Evolutionary conservation across 495 filamentous ascomycete genomes (phyloP), one percentile per base, ranked within the genome.

Genomic region (Saxophila tyrrhenica): DNA sequence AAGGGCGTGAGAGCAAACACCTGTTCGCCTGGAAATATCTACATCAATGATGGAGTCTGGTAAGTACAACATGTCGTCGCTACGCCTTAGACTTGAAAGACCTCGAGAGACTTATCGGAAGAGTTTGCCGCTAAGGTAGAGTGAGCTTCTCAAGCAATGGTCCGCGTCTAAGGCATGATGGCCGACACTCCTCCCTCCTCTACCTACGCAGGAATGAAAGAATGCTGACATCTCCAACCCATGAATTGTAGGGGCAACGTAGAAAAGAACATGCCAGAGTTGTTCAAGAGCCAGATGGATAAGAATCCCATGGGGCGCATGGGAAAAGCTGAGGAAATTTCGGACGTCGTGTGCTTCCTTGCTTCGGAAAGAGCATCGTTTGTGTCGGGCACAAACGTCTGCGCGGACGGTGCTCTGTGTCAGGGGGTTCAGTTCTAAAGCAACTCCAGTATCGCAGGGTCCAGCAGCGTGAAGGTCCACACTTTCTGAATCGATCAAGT

Each of bases 251-350:
- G 56, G 1, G 11, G n/a, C n/a, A n/a, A 44, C 1, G 48, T 60
- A 16, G 57, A 60, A 22, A 22, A 39, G 24, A 41, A 41, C 23
- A 2, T 1, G 20, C 57, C 57, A 7, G 51, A 59, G 1, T n/a
- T 59, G 32, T 59, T 59, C 29, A 52, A 54, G 51, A 55, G 44
- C 24, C 57, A 56, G 57, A 48, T 60, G 52, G 48, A 21, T 5
- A 15, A 35, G 20, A 61, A 61, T 54, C 60, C 60, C 3, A 59
- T 51, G 48, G 60, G 60, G 1, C 16, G 60, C 1, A 62, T 62
- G 60, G 60, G 57, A 7, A 62, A 49, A 52, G 32, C 56, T 15
- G 52, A 59, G 47, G 60, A 62, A 48, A 54, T 62, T 29, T 57
- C 60, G 20, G 48, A 62, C 53, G 60, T 44, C 3, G 56, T 58